phyloP scores from a whole-genome alignment of 164 flowering plant genomes.

The Piper betle region DNA sequence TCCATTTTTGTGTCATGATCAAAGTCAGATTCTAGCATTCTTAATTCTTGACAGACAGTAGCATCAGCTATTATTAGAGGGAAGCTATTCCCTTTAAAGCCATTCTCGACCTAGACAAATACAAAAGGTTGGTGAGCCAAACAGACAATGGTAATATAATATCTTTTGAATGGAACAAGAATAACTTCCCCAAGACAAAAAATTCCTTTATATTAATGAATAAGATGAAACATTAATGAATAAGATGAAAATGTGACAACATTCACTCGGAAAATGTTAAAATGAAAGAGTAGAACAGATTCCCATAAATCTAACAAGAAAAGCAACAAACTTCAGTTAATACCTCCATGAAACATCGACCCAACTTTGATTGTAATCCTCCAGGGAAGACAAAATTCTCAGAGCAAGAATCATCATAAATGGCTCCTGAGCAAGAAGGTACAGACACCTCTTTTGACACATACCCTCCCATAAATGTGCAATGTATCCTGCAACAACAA shows the following conservation, averaged over 20 bases:
- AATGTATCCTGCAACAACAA: slow-evolving; percentile 47
- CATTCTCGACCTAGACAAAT: slow-evolving; percentile 65
- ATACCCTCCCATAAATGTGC: slow-evolving; percentile 60
- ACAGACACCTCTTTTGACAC: slow-evolving; percentile 32
- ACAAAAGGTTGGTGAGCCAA: not conserved
- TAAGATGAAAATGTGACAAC: too few relatives aligned
- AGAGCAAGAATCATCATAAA: slow-evolving; percentile 37
- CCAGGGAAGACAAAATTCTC: slow-evolving; percentile 33
- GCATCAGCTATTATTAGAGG: slow-evolving; percentile 79
- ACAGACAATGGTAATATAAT: too few relatives aligned
- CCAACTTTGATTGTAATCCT: slow-evolving; percentile 27
- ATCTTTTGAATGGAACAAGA: too few relatives aligned
- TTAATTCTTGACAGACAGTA: slow-evolving; percentile 57
- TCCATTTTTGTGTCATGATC: slow-evolving; percentile 19
- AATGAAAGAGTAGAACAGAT: too few relatives aligned
- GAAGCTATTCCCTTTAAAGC: slow-evolving; percentile 68
- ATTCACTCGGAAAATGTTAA: too few relatives aligned
- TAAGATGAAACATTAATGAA: too few relatives aligned
- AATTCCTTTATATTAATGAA: too few relatives aligned
- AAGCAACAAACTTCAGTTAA: not conserved
- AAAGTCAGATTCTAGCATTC: slow-evolving; percentile 57
- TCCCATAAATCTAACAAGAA: not conserved
- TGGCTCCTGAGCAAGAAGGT: slow-evolving; percentile 17
- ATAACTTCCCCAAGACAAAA: too few relatives aligned
- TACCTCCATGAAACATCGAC: slow-evolving; percentile 94